Percentiles rank a stretch among this genome's conserved stretches.
Conservation (phyloP, 495 filamentous ascomycete species). For the Letharia lupina region DNA sequence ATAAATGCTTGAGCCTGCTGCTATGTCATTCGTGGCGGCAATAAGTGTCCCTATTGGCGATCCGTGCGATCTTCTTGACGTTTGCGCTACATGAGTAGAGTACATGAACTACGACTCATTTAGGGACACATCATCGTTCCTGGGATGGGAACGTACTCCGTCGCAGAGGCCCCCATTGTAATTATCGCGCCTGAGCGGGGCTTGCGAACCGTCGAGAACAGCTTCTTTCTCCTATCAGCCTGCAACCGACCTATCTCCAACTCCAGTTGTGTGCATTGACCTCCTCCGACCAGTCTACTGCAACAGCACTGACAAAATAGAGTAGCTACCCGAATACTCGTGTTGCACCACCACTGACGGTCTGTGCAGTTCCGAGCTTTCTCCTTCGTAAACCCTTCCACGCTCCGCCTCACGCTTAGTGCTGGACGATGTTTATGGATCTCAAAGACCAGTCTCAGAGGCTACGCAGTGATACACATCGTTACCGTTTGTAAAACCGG, state of each 20-base stretch:
- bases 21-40: background rate
- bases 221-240: background rate
- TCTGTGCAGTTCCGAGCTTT: background rate
- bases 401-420: background rate
- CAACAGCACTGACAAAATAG: background rate
- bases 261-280: conserved; percentile 1
- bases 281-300: background rate
- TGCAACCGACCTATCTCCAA: background rate
- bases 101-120: background rate
- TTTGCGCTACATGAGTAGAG: background rate
- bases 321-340: background rate
- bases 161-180: background rate
- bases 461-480: background rate
- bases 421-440: background rate
- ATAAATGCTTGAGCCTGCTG: background rate
- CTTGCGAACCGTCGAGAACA: background rate
- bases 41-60: background rate
- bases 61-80: background rate
- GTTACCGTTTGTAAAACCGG: background rate
- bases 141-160: too few species aligned
- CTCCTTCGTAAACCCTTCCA: background rate
- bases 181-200: background rate
- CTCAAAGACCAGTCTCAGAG: background rate
- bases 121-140: background rate
- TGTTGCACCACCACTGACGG: background rate